phyloP scores from a whole-genome alignment of 2,329 filamentous ascomycete species.

The Aplosporella prunicola region DNA sequence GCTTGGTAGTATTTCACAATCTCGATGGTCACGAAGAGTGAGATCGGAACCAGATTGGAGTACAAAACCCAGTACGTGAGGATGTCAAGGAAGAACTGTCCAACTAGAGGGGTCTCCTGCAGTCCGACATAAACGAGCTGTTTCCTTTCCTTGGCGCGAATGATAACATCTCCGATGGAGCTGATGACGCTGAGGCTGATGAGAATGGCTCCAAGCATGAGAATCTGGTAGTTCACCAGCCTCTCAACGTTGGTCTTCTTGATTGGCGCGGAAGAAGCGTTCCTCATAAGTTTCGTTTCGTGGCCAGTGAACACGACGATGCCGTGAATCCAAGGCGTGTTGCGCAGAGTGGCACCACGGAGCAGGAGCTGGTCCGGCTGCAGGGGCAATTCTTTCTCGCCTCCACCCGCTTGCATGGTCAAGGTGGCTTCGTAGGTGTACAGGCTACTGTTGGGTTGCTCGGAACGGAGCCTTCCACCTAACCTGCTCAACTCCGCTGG shows the following conservation, averaged over 20 bases:
- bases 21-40: conserved; percentile 93
- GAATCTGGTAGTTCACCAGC: conserved; percentile 85
- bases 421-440: conserved; percentile 97
- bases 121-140: conserved; percentile 67
- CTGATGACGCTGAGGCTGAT: conserved; percentile 78
- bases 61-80: conserved; percentile 98
- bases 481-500: conserved; percentile 76
- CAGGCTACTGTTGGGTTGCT: conserved; percentile 95
- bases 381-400: conserved; percentile 83
- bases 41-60: conserved; percentile 92
- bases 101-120: conserved; percentile 38
- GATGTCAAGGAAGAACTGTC: conserved; percentile 85
- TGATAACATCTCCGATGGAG: conserved; percentile 81
- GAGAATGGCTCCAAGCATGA: conserved; percentile 79
- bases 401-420: conserved; percentile 80
- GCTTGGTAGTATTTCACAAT: conserved; percentile 97
- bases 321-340: conserved; percentile 95
- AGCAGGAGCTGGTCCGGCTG: conserved; percentile 89
- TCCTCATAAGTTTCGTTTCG: conserved; percentile 98
- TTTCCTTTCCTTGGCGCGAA: conserved; percentile 53
- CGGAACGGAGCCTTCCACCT: conserved; percentile 78
- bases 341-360: conserved; percentile 84
- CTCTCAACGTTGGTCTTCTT: conserved; percentile 94
- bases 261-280: conserved; percentile 92
- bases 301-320: conserved; percentile 95